A percentile compares a stretch with the other conserved stretches of the same genome.
phyloP scores from a whole-genome alignment of 2,329 filamentous ascomycete species.

The Camptophora hylomeconis region DNA sequence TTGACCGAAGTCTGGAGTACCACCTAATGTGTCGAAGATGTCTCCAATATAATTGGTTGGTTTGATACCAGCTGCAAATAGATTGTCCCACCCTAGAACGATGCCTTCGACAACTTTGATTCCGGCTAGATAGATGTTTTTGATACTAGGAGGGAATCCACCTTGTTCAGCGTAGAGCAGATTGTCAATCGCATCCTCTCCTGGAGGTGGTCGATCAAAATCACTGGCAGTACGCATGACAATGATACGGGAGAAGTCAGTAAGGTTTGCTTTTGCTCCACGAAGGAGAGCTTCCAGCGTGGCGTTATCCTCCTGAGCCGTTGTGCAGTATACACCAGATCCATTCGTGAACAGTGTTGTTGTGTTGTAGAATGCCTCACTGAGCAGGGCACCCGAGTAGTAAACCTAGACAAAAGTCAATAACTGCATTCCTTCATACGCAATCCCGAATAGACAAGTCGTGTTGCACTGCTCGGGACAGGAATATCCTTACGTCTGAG shows the following conservation, averaged over 20 bases:
- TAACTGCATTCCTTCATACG: too few species aligned
- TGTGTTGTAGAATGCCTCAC: conserved; percentile 52
- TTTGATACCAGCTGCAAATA: conserved; percentile 43
- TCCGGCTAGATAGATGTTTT: conserved; percentile 55
- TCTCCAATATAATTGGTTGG: conserved; percentile 57
- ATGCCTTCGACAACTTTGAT: conserved; percentile 54
- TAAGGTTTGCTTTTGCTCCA: conserved; percentile 40
- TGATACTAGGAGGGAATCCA: conserved; percentile 48
- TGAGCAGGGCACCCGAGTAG: conserved; percentile 49
- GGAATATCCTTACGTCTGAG: too few species aligned
- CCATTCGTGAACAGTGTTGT: conserved; percentile 54
- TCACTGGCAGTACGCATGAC: conserved; percentile 57
- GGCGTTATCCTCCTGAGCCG: conserved; percentile 61
- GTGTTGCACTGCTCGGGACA: too few species aligned
- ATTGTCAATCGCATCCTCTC: conserved; percentile 43
- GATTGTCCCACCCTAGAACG: conserved; percentile 45
- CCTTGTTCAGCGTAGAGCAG: conserved; percentile 49
- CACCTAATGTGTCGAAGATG: conserved; percentile 56
- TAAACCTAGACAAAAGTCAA: too few species aligned
- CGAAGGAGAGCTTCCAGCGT: conserved; percentile 53
- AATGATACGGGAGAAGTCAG: conserved; percentile 56
- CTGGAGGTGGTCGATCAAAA: conserved; percentile 56
- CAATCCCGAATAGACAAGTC: too few species aligned
- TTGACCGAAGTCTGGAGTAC: conserved; percentile 50
- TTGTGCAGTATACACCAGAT: conserved; percentile 54